phyloP scores from a whole-genome alignment of 2,329 filamentous ascomycete species.

The Botrytis galanthina region DNA sequence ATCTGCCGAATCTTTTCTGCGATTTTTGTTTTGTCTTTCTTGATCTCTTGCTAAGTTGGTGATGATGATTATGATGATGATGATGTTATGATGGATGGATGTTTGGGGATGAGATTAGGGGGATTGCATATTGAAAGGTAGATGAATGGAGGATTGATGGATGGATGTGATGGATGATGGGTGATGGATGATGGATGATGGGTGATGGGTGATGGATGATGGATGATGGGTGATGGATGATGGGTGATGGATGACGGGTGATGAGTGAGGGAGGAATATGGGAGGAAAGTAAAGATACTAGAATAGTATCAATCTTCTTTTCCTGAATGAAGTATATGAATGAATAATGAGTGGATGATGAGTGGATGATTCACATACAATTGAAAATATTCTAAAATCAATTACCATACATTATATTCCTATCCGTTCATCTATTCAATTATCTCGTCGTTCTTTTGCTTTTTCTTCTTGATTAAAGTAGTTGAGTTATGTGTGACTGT shows the following conservation, averaged over 20 bases:
- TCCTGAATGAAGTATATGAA: background rate
- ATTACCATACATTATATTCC: background rate
- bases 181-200: background rate
- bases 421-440: background rate
- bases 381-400: background rate
- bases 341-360: background rate
- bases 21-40: background rate
- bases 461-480: background rate
- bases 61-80: slow-evolving; percentile 2
- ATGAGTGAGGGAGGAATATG: no score
- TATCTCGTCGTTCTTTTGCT: no score
- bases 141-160: background rate
- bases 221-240: background rate
- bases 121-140: background rate
- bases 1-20: background rate
- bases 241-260: background rate
- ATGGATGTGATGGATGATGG: background rate
- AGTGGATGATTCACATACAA: background rate
- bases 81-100: background rate
- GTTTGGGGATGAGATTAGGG: background rate
- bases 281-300: slow-evolving; percentile 6
- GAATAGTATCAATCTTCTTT: slow-evolving; percentile 12
- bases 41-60: background rate
- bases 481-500: background rate
- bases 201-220: background rate